Conservation (phyloP, 176 grass and related monocot genomes). For the Paspalum vaginatum region DNA sequence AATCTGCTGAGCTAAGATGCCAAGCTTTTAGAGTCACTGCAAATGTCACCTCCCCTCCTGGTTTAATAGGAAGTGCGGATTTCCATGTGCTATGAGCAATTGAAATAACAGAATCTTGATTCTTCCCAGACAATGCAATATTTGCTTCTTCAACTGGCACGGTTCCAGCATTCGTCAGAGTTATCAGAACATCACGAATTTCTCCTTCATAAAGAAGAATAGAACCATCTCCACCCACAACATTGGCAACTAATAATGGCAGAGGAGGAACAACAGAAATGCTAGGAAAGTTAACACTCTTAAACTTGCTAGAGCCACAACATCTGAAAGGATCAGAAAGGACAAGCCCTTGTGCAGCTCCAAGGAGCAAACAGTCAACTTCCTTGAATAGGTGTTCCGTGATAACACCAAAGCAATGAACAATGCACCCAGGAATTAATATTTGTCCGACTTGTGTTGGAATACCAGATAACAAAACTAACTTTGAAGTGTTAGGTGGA, state of each 20-base stretch:
- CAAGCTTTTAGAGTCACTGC: constrained; percentile 89
- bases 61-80: constrained; percentile 89
- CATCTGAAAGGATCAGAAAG: constrained; percentile 99
- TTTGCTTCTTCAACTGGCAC: constrained; percentile 93
- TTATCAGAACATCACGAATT: constrained; percentile 91
- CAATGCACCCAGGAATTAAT: constrained; percentile 95
- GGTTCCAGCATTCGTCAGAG: constrained; percentile 91
- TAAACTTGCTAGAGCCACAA: constrained; percentile 93
- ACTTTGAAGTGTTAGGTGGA: constrained; percentile 92
- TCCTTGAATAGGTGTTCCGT: constrained; percentile 99
- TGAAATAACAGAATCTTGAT: constrained; percentile 93
- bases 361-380: constrained; percentile 89
- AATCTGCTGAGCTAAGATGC: constrained; percentile 81
- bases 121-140: constrained; percentile 91
- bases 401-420: constrained; percentile 99
- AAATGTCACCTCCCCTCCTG: constrained; percentile 93
- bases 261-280: constrained; percentile 78
- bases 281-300: constrained; percentile 76
- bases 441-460: constrained; percentile 86
- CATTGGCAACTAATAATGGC: constrained; percentile 84
- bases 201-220: constrained; percentile 99
- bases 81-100: constrained; percentile 75
- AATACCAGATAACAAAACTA: constrained; percentile 88
- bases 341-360: constrained; percentile 96
- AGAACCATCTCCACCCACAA: constrained; percentile 89